phyloP scores from a whole-genome alignment of 2,329 filamentous ascomycete genomes.

The Sporothrix mexicana region DNA sequence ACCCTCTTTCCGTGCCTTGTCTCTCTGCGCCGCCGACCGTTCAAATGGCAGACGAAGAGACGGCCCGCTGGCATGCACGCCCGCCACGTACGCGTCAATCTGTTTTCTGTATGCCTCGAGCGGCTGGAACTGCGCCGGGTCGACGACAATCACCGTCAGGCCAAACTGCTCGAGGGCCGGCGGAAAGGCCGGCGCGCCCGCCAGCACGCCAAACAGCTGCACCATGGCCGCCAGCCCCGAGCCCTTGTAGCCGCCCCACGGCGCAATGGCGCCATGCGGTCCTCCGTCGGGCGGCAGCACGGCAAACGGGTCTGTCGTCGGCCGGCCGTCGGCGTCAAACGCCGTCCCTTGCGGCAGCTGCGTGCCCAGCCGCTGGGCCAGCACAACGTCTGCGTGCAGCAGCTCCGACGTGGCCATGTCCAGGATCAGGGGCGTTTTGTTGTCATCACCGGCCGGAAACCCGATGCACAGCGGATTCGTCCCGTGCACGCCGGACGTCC shows the following conservation, averaged over 20 bases:
- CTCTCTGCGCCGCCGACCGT: conserved; percentile 2
- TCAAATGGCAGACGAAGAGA: background rate
- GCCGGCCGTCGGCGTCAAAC: background rate
- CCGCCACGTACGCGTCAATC: background rate
- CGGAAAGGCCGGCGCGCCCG: background rate
- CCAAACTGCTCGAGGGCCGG: conserved; percentile 16
- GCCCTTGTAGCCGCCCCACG: conserved; percentile 17
- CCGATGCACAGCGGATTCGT: conserved; percentile 5
- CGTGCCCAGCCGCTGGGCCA: background rate
- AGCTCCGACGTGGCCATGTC: conserved; percentile 10
- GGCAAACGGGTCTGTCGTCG: background rate
- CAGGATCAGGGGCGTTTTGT: background rate
- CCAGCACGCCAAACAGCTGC: conserved; percentile 10
- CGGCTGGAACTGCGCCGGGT: background rate
- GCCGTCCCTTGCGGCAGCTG: background rate
- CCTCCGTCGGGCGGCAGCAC: background rate
- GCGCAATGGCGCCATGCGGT: background rate
- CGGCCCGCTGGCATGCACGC: background rate
- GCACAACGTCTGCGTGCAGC: conserved; percentile 14
- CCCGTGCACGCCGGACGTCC: background rate
- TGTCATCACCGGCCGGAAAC: background rate
- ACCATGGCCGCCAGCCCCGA: background rate
- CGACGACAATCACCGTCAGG: conserved; percentile 1
- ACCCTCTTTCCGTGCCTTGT: background rate
- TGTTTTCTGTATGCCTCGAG: background rate